Evolutionary conservation across 768 basidiomycete genomes (phyloP).

Genomic region (Phaffia australis): DNA sequence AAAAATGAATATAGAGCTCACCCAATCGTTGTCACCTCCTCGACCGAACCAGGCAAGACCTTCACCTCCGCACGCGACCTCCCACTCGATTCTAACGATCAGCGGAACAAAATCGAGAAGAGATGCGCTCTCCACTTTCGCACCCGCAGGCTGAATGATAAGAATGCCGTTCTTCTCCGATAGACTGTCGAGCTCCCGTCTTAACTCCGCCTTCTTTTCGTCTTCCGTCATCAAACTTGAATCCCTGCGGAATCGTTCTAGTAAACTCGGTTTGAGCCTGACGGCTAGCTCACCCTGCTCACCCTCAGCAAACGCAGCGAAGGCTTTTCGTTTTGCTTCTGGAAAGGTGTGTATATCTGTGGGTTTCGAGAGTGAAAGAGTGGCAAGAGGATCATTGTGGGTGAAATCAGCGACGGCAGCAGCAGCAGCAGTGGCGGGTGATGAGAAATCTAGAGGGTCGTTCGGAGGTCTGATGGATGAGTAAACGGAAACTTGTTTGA

Average conservation of each 20-base stretch:
- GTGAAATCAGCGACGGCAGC: slow-evolving; percentile 65
- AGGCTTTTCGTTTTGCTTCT: slow-evolving; percentile 83
- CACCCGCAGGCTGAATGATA: neutral
- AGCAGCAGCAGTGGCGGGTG: slow-evolving; percentile 41
- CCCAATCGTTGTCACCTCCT: slow-evolving; percentile 19
- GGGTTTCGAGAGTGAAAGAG: slow-evolving; percentile 53
- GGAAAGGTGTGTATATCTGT: slow-evolving; percentile 67
- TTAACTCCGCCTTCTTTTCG: neutral
- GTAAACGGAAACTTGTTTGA: slow-evolving; percentile 36
- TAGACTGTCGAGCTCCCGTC: neutral
- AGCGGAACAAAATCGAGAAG: slow-evolving; percentile 15
- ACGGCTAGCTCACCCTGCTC: slow-evolving; percentile 94
- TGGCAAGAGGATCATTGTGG: slow-evolving; percentile 62
- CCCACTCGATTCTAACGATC: slow-evolving; percentile 18
- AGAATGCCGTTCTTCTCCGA: too few species aligned
- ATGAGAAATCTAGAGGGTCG: slow-evolving; percentile 26
- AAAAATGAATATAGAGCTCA: neutral
- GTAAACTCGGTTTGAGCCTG: slow-evolving; percentile 47
- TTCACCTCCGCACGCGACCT: slow-evolving; percentile 20
- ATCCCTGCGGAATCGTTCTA: slow-evolving; percentile 19
- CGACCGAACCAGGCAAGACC: slow-evolving; percentile 22
- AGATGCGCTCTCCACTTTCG: neutral
- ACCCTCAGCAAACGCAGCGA: slow-evolving; percentile 76
- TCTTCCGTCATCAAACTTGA: too few species aligned
- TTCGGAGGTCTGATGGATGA: slow-evolving; percentile 30